phyloP scores from a whole-genome alignment of 495 filamentous ascomycete genomes.

The Penicillium steckii region DNA sequence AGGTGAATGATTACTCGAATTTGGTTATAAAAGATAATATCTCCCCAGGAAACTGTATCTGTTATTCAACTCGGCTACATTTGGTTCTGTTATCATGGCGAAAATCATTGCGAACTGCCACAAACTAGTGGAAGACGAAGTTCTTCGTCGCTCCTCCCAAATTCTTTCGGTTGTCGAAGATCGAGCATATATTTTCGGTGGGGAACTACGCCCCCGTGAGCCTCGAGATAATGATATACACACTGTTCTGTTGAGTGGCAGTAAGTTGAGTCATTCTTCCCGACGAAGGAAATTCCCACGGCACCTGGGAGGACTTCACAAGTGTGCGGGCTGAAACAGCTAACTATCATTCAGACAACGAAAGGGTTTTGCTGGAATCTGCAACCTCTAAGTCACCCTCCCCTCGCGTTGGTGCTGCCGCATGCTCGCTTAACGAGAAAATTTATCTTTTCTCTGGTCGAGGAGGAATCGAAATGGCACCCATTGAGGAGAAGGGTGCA shows the following conservation, averaged over 20 bases:
- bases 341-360: neutral
- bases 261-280: conserved; percentile 6
- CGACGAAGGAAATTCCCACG: neutral
- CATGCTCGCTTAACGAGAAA: conserved; percentile 37
- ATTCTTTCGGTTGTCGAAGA: conserved; percentile 63
- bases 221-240: conserved; percentile 71
- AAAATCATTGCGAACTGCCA: neutral
- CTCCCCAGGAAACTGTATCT: too few relatives aligned
- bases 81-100: neutral
- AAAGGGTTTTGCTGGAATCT: conserved; percentile 2
- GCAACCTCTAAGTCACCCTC: conserved; percentile 27
- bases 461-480: conserved; percentile 51
- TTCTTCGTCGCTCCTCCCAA: conserved; percentile 69
- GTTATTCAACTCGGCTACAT: too few relatives aligned
- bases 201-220: conserved; percentile 39
- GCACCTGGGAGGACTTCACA: too few relatives aligned
- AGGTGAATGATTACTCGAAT: too few relatives aligned
- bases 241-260: conserved; percentile 49
- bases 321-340: too few relatives aligned
- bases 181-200: conserved; percentile 55
- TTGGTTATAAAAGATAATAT: too few relatives aligned
- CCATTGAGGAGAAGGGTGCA: conserved; percentile 51
- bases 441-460: conserved; percentile 59
- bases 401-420: conserved; percentile 51
- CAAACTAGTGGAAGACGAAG: conserved; percentile 22